These are phyloP conservation scores for Gigaspora rosea DNA, from an alignment of 192 early-diverging fungal species.

Conservation along the genomic window DNA sequence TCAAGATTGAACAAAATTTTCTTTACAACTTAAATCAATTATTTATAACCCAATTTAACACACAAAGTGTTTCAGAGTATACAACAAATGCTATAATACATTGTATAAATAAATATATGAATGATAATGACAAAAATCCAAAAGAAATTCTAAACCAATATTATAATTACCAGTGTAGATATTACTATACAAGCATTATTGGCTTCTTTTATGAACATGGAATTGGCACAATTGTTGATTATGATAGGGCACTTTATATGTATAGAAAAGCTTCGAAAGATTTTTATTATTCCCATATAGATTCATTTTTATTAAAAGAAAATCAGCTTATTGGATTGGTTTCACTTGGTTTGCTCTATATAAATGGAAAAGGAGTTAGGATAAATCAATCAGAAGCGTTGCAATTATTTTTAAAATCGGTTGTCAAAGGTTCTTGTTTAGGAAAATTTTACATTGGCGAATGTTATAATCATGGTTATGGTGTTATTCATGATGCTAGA, in stretches of 20 bases:
- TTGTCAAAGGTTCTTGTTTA: conserved; percentile 54
- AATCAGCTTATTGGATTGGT: neutral
- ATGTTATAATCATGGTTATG: conserved; percentile 61
- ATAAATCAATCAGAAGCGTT: neutral
- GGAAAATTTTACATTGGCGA: conserved; percentile 59
- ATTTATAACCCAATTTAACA: neutral
- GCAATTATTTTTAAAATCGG: conserved; percentile 35
- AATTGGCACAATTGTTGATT: neutral
- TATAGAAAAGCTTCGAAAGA: neutral
- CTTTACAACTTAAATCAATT: neutral
- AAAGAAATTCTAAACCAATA: neutral
- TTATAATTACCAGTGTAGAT: neutral
- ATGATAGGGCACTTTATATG: neutral
- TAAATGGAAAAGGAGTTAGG: neutral
- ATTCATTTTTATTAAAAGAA: neutral
- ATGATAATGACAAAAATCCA: neutral
- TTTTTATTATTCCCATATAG: neutral
- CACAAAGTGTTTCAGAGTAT: neutral
- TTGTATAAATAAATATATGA: neutral
- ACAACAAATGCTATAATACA: neutral
- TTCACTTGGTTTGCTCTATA: neutral
- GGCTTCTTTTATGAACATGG: neutral
- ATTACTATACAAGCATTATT: neutral
- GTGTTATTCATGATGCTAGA: conserved; percentile 46
- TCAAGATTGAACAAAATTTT: too few relatives aligned